Evolutionary conservation across 2,329 filamentous ascomycete genomes (phyloP).

Genomic region (Arthrobotrys sinensis): DNA sequence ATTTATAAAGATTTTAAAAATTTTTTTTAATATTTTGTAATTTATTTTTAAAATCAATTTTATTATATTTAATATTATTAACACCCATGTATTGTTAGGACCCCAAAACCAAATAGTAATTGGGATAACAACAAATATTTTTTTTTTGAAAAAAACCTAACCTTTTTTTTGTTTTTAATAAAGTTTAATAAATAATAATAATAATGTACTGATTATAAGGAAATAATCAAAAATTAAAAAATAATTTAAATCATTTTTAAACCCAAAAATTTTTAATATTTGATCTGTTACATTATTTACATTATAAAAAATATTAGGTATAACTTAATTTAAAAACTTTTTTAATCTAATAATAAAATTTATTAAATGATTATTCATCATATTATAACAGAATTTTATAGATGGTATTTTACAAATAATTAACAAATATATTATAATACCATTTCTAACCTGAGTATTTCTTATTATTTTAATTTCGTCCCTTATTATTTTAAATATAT

Average conservation of each 20-base stretch:
- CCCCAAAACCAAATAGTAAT: background rate
- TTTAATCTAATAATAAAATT: too few species aligned
- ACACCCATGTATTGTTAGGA: background rate
- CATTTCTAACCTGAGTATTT: background rate
- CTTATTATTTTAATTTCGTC: too few species aligned
- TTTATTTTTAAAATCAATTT: background rate
- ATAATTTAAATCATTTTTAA: background rate
- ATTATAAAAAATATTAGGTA: background rate
- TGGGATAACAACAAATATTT: background rate
- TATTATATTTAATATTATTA: background rate
- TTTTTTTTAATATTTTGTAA: too few species aligned
- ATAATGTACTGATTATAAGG: background rate
- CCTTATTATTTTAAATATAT: background rate
- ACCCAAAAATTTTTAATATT: background rate
- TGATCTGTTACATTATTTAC: background rate
- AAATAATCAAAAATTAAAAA: background rate
- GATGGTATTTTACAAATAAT: background rate
- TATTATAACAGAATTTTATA: too few species aligned
- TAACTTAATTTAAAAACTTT: background rate
- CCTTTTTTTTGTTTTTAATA: too few species aligned
- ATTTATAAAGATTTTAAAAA: too few species aligned
- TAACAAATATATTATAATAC: background rate
- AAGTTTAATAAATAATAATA: background rate
- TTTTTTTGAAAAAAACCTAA: too few species aligned
- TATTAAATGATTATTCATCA: too few species aligned